These are phyloP conservation scores for Peniophora sp. DNA, from an alignment of 1,284 basidiomycete genomes.

Conservation along the genomic window DNA sequence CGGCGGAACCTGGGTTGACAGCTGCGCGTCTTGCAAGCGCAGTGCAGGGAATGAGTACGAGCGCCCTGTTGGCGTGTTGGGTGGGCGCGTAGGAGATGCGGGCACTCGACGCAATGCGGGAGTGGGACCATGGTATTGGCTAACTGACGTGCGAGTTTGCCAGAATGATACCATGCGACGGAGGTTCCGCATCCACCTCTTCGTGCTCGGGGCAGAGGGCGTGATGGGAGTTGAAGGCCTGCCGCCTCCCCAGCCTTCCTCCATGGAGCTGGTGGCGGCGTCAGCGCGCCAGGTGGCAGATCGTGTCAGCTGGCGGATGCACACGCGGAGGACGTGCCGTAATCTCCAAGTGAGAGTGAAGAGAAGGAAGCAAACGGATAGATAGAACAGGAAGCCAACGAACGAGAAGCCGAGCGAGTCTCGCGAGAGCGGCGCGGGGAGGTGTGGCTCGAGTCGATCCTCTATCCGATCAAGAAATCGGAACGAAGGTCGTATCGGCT, in stretches of 20 bases:
- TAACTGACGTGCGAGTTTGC: background rate
- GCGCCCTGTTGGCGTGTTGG: background rate
- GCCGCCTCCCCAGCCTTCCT: slow-evolving; percentile 38
- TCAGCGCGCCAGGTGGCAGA: slow-evolving; percentile 27
- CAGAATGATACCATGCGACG: background rate
- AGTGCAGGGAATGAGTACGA: background rate
- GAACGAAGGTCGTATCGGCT: slow-evolving; percentile 56
- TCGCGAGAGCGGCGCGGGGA: slow-evolving; percentile 51
- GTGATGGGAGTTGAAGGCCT: background rate
- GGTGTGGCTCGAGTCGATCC: slow-evolving; percentile 51
- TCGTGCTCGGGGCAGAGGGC: background rate
- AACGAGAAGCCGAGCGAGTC: slow-evolving; percentile 65
- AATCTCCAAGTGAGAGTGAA: slow-evolving; percentile 43
- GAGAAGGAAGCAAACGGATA: slow-evolving; percentile 32
- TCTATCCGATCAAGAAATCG: slow-evolving; percentile 48
- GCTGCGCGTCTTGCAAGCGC: background rate
- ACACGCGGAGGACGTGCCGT: slow-evolving; percentile 41
- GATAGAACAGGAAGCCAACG: slow-evolving; percentile 48
- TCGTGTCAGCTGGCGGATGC: slow-evolving; percentile 39
- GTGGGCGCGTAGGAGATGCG: background rate
- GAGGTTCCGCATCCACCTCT: background rate
- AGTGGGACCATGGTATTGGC: background rate
- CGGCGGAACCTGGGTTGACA: background rate
- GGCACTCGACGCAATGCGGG: background rate
- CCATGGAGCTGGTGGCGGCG: slow-evolving; percentile 40